Conservation (phyloP, 139 green algal genomes). For the Mychonastes homosphaera region DNA sequence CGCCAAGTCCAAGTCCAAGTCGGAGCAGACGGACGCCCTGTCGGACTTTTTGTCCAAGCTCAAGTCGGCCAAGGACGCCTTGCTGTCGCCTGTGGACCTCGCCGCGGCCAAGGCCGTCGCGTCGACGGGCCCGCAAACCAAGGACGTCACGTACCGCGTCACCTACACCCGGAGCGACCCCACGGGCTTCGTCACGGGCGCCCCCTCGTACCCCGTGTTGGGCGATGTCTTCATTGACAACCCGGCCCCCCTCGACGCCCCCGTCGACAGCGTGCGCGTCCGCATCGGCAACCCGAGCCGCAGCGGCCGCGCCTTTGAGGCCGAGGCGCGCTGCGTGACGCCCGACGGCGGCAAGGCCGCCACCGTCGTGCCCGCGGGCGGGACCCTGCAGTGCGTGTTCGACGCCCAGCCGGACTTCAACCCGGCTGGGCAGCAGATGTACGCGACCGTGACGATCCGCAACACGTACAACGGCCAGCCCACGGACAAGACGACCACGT, state of each 20-base stretch:
- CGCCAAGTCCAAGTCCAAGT: too few species aligned
- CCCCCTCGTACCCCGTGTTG: constrained; percentile 6
- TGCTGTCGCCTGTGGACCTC: too few species aligned
- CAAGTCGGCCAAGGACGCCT: too few species aligned
- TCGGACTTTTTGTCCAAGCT: too few species aligned
- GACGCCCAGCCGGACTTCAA: constrained; percentile 15
- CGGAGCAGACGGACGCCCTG: too few species aligned
- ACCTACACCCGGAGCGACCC: constrained; percentile 16
- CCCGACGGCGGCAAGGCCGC: too few species aligned
- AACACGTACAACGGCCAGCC: constrained; percentile 15
- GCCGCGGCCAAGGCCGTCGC: too few species aligned
- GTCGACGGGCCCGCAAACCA: too few species aligned
- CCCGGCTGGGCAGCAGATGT: constrained; percentile 7
- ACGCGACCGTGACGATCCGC: constrained; percentile 5
- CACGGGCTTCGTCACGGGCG: not conserved
- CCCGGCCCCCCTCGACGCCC: constrained; percentile 8
- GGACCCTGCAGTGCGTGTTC: constrained; percentile 10
- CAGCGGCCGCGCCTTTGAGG: constrained; percentile 7
- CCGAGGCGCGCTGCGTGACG: constrained; percentile 7
- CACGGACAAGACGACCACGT: constrained; percentile 7
- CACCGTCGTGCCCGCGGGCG: constrained; percentile 9
- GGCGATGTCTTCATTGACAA: constrained; percentile 15
- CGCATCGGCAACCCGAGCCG: constrained; percentile 15
- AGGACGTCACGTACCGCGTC: constrained; percentile 16
- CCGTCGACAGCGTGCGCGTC: constrained; percentile 4